Evolutionary conservation across 1,139 yeast genomes (phyloP), one percentile per base, ranked within the genome.

Genomic region (Arxiozyma bovina): DNA sequence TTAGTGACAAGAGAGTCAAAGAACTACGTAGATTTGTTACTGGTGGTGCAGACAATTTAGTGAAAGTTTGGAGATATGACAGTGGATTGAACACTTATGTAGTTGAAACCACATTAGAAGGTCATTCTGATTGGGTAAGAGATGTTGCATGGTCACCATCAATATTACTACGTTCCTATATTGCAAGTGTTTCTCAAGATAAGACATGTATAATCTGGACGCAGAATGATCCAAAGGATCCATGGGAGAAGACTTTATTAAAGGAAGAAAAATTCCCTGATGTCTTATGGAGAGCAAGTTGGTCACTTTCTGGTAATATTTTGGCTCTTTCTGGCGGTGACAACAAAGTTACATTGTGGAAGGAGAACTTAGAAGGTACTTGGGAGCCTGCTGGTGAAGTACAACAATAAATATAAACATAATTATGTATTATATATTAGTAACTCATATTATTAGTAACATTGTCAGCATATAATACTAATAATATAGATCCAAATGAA

Each of bases 101-200:
- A 34, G 79, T 84, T 65, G 97, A 93, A 70, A 84, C 85, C 46
- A 79, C 81, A 48, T 78, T 93, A 55, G 85, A 84, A 61, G 99
- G 97, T 46, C 99, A 94, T 70, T 77, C 88, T 22, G 99, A 93
- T 72, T 94, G 99, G 99, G 97, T 93, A 42, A 83, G 99, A 70
- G 99, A 93, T 70, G 97, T 93, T 57, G 91, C 96, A 8, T 93
- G 99, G 99, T 89, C 96, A 20, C 96, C 98, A 50, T 85, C 96
- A 1, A 83, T 88, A 48, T 77, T 93, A 58, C 80, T 89, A 50
- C 87, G 89, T 63, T 83, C 95, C 21, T 93, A 90, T 70, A 87
- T 93, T 66, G 99, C 99, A n/a, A 85, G 96, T 49, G 98, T 97
- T 18, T 91, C 98, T 21, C 99, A 94, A 74, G 99, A 94, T 71